Percentiles rank a stretch among this genome's conserved stretches.
Conservation (phyloP, 495 filamentous ascomycete species). For the Lepraria neglecta region DNA sequence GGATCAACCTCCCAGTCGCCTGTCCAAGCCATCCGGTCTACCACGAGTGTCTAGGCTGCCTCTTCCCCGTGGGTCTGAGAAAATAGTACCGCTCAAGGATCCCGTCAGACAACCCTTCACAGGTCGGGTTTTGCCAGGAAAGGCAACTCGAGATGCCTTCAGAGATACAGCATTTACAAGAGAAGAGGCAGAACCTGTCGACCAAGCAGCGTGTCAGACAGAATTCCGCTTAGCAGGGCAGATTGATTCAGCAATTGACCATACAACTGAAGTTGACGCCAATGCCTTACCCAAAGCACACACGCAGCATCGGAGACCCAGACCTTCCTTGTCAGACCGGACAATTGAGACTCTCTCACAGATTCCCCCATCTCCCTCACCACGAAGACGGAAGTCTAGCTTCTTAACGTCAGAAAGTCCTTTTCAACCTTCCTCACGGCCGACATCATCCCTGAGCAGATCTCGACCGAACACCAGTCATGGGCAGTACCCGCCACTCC, state of each 20-base stretch:
- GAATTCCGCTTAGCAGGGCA: too few species aligned
- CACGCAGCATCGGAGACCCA: conserved; percentile 18
- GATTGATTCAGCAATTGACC: not conserved
- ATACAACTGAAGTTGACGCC: not conserved
- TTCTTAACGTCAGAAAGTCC: conserved; percentile 56
- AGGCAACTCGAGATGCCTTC: not conserved
- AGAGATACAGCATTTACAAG: not conserved
- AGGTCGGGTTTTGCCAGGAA: not conserved
- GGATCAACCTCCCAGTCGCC: conserved; percentile 12
- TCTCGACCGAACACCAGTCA: conserved; percentile 47
- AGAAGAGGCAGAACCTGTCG: not conserved
- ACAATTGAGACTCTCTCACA: conserved; percentile 61
- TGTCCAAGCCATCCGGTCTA: conserved; percentile 28
- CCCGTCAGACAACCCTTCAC: conserved; percentile 6
- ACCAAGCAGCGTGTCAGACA: not conserved
- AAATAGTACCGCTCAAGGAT: conserved; percentile 9
- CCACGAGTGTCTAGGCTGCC: conserved; percentile 37
- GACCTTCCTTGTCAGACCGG: conserved; percentile 60
- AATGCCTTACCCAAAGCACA: not conserved
- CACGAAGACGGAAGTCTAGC: conserved; percentile 49
- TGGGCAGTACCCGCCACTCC: conserved; percentile 27
- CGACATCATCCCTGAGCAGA: conserved; percentile 48
- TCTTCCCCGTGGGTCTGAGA: conserved; percentile 27
- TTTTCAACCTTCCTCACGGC: conserved; percentile 49
- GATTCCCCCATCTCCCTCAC: conserved; percentile 57